These are phyloP conservation scores for Penicillium sp. DNA, from an alignment of 2,329 filamentous ascomycete genomes.

Conservation along the genomic window DNA sequence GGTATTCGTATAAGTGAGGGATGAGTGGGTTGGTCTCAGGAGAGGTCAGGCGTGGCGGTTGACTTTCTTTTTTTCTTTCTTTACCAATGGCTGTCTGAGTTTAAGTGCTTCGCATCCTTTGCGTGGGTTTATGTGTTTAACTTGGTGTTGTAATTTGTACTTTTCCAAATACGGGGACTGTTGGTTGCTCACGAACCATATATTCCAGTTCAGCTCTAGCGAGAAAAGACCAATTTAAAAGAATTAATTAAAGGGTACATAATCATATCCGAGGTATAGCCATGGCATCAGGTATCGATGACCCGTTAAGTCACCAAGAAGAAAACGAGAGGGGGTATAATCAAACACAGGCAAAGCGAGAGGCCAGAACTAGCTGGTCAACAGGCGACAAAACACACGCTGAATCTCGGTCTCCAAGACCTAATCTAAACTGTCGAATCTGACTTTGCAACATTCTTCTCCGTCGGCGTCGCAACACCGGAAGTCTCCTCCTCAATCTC, in stretches of 20 bases:
- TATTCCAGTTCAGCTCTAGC: neutral
- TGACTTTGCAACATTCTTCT: slow-evolving; percentile 39
- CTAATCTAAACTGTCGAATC: neutral
- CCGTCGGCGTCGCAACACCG: slow-evolving; percentile 54
- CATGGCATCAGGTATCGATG: neutral
- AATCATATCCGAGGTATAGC: neutral
- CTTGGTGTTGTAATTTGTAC: neutral
- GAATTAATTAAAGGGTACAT: neutral
- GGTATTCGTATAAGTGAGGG: slow-evolving; percentile 30
- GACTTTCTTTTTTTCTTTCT: neutral
- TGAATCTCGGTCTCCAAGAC: neutral
- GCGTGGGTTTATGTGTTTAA: neutral
- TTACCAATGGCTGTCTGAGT: neutral
- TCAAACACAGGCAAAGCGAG: neutral
- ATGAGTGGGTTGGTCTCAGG: neutral
- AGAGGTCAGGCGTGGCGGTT: neutral
- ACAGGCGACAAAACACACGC: neutral
- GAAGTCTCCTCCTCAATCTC: slow-evolving; percentile 48
- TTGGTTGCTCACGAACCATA: neutral
- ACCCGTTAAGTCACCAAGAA: neutral
- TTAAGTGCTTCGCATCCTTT: neutral
- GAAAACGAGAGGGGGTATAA: slow-evolving; percentile 12
- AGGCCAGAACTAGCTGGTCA: neutral
- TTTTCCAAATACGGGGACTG: neutral
- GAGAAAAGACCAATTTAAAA: neutral